Evolutionary conservation across 768 basidiomycete genomes (phyloP).

Genomic region (Pholiota microspora): DNA sequence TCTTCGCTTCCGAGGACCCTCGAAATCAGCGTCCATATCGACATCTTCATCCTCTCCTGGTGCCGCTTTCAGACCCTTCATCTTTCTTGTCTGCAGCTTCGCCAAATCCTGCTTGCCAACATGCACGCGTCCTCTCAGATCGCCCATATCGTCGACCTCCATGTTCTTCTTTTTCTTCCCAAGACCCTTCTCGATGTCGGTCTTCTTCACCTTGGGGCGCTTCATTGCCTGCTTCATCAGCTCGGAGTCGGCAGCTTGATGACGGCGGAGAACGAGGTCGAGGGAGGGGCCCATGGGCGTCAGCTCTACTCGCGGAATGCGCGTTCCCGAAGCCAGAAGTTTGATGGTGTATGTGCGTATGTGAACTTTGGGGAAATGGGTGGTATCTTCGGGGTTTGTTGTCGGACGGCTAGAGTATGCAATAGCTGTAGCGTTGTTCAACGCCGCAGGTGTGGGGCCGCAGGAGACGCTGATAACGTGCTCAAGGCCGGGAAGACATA

Average conservation of each 20-base stretch:
- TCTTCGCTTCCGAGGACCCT: slow-evolving; percentile 20
- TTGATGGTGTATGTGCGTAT: slow-evolving; percentile 82
- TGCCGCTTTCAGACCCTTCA: slow-evolving; percentile 81
- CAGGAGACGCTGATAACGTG: slow-evolving; percentile 84
- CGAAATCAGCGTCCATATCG: slow-evolving; percentile 13
- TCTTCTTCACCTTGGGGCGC: slow-evolving; percentile 86
- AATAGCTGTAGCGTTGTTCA: slow-evolving; percentile 40
- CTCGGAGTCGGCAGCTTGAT: slow-evolving; percentile 74
- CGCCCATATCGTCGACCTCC: slow-evolving; percentile 98
- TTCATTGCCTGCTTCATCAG: slow-evolving; percentile 78
- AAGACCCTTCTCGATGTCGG: slow-evolving; percentile 78
- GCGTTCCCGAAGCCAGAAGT: slow-evolving; percentile 72
- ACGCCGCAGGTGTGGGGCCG: slow-evolving; percentile 57
- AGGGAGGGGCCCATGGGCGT: slow-evolving; percentile 90
- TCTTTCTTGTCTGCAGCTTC: slow-evolving; percentile 89
- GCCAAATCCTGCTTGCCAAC: slow-evolving; percentile 84
- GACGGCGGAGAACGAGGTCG: slow-evolving; percentile 76
- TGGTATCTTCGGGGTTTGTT: slow-evolving; percentile 35
- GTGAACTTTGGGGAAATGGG: slow-evolving; percentile 76
- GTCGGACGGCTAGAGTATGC: slow-evolving; percentile 21
- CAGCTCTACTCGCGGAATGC: slow-evolving; percentile 79
- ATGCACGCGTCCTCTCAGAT: slow-evolving; percentile 88
- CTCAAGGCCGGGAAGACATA: slow-evolving; percentile 82
- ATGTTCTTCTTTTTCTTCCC: slow-evolving; percentile 95
- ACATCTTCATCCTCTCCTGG: slow-evolving; percentile 17